Evolutionary conservation across 441 rosid species (phyloP), one percentile per base, ranked within the genome.

Genomic region (Eruca vesicaria): DNA sequence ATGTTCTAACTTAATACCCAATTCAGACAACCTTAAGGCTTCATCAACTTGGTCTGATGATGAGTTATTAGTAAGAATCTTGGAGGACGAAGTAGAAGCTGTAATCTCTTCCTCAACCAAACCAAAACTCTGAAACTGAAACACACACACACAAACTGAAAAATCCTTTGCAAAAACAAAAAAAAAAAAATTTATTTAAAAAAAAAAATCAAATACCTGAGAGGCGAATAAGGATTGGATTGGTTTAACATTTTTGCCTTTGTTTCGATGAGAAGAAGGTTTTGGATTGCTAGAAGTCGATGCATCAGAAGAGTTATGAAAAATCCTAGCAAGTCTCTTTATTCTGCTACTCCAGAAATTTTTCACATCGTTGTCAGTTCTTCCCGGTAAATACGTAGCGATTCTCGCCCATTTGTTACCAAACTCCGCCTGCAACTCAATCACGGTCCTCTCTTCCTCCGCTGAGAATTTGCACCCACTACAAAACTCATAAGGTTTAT

Each of bases 361-460:
- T 91, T 95, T 95, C 3, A 93, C 98, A 50, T 95, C 99, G 57
- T 91, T 91, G 29, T 95, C 98, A 14, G 98, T 93, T 59, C 99
- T 81, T 1, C 98, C 99, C 0, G 88, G 84, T 79, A 95, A 78
- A 75, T 84, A 84, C 1, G 98, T 90, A 0, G 99, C 98, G 5
- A 93, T 95, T 76, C 86, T 90, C 1, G 98, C 99, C 99, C 98
- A 93, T 80, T 91, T 95, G 83, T 95, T 93, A 1, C 98, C 98
- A 21, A 89, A 82, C 64, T 87, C 85, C 2, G 88, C 83, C 74
- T 93, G 99, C 82, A 93, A 85, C 50, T 95, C 96, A 20, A 95
- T 90, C 83, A 93, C 97, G 45, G 78, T 80, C 75, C 89, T 89
- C 86, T 93, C 98, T 79, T 95, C 99, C 72, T 93, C 98, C 16